Evolutionary conservation across 2,329 filamentous ascomycete species (phyloP), one percentile per base, ranked within the genome.

Genomic region (Teratosphaeria zuluensis): DNA sequence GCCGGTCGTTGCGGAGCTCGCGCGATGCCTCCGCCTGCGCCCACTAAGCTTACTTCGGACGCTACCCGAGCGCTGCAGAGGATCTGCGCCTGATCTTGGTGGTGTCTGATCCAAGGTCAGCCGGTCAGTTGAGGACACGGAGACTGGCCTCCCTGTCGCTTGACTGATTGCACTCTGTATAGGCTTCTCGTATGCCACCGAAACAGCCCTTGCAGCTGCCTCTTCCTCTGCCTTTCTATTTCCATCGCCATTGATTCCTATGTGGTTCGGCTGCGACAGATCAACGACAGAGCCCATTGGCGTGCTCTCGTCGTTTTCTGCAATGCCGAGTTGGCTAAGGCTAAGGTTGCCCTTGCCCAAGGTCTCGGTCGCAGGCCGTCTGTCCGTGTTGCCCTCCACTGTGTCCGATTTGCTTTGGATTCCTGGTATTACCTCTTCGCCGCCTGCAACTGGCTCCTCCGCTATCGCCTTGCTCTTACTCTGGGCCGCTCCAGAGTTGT

Each of bases 311-410:
- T 76, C 73, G 66, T 76, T 81, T 14, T 77, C 76, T 11, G 80
- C 74, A 58, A 97, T 89, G 35, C 92, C 92, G 51, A 97, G 79
- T 69, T 96, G 90, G 67, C 89, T 91, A 58, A 97, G 81, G 71
- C 90, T 95, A 54, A 99, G 78, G 69, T 96, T 89, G 4, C 94
- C 94, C 67, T 84, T 85, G 12, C 94, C 94, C 55, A 99, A 79
- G 0, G 94, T 97, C 69, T 92, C 90, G 1, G 96, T 83, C 1
- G 94, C 91, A 7, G 86, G 84, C 65, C 90, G 86, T 67, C 61
- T 64, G 48, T 70, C 70, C 85, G 88, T 61, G 81, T 53, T 53
- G 16, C 81, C 58, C 79, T 79, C 72, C 76, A 78, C 58, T 65
- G 73, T 55, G 68, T 70, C 61, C 31, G 63, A 57, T 16, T 55